Percentiles rank a stretch among this genome's conserved stretches.
phyloP scores from a whole-genome alignment of 192 early-diverging fungal species.

The Podila minutissima region DNA sequence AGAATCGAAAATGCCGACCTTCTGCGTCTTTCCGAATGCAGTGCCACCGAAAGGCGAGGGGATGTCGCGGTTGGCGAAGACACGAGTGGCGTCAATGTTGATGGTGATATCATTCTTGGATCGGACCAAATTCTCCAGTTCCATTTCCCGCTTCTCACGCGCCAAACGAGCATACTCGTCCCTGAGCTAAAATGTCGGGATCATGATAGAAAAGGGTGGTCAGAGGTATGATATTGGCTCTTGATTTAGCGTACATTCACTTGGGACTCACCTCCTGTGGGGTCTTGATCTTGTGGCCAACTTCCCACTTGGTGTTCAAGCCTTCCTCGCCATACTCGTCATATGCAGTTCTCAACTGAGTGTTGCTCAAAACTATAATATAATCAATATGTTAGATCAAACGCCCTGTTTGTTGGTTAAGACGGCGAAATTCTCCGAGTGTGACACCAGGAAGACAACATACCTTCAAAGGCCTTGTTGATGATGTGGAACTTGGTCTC shows the following conservation, averaged over 20 bases:
- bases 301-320: slow-evolving; percentile 65
- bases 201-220: neutral
- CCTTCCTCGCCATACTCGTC: slow-evolving; percentile 96
- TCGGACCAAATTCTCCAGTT: slow-evolving; percentile 72
- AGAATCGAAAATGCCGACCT: slow-evolving; percentile 17
- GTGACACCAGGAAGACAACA: neutral
- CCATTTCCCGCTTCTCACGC: slow-evolving; percentile 64
- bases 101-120: slow-evolving; percentile 67
- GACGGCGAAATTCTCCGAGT: neutral
- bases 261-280: slow-evolving; percentile 61
- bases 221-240: neutral
- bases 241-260: no score
- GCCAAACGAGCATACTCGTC: slow-evolving; percentile 73
- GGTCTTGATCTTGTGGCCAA: slow-evolving; percentile 76
- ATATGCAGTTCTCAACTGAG: slow-evolving; percentile 82
- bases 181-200: slow-evolving; percentile 58
- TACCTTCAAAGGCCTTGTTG: slow-evolving; percentile 82
- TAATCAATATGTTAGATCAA: slow-evolving; percentile 3
- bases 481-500: slow-evolving; percentile 82
- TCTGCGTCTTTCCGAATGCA: slow-evolving; percentile 26
- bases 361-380: slow-evolving; percentile 77
- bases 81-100: slow-evolving; percentile 59
- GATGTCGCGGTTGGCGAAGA: slow-evolving; percentile 61
- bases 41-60: slow-evolving; percentile 54
- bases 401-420: neutral